These are phyloP conservation scores for Flaveria sonorensis DNA, from an alignment of 129 eudicot genomes.

Conservation along the genomic window DNA sequence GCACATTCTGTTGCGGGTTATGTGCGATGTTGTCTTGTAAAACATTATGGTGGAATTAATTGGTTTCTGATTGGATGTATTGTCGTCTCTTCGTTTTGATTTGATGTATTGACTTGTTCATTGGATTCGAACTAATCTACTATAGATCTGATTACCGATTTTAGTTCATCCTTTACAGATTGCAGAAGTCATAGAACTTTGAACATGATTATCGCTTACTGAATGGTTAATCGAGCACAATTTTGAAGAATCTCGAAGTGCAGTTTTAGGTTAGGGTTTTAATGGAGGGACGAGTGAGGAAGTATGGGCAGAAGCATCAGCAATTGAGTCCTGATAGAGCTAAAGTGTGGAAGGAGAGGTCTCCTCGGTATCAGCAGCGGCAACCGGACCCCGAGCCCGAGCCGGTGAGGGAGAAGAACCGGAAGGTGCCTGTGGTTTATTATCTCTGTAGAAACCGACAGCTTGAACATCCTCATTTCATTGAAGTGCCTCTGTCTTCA, in stretches of 20 bases:
- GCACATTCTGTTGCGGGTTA: slow-evolving; percentile 32
- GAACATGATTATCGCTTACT: slow-evolving; percentile 6
- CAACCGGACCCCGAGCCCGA: slow-evolving; percentile 28
- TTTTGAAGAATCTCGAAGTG: not conserved
- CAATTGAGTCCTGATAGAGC: slow-evolving; percentile 91
- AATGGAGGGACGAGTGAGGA: slow-evolving; percentile 77
- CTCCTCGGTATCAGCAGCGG: slow-evolving; percentile 69
- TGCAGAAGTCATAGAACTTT: slow-evolving; percentile 5
- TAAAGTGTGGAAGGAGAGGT: slow-evolving; percentile 90
- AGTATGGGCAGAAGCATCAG: slow-evolving; percentile 61
- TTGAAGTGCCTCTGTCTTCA: slow-evolving; percentile 78
- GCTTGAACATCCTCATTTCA: slow-evolving; percentile 98
- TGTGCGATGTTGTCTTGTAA: slow-evolving; percentile 23
- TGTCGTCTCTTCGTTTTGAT: slow-evolving; percentile 20
- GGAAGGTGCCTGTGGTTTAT: slow-evolving; percentile 81
- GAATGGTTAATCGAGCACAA: slow-evolving; percentile 4
- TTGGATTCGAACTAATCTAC: not conserved
- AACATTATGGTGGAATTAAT: slow-evolving; percentile 15
- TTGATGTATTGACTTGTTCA: slow-evolving; percentile 24
- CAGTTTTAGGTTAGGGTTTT: slow-evolving; percentile 44
- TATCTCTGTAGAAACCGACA: slow-evolving; percentile 83
- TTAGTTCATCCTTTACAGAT: slow-evolving; percentile 7
- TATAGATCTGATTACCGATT: slow-evolving; percentile 31
- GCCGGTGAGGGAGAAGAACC: slow-evolving; percentile 28
- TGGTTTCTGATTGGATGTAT: slow-evolving; percentile 12